Evolutionary conservation across 2,329 filamentous ascomycete genomes (phyloP), one percentile per base, ranked within the genome.

Genomic region (Juglanconis oblonga): DNA sequence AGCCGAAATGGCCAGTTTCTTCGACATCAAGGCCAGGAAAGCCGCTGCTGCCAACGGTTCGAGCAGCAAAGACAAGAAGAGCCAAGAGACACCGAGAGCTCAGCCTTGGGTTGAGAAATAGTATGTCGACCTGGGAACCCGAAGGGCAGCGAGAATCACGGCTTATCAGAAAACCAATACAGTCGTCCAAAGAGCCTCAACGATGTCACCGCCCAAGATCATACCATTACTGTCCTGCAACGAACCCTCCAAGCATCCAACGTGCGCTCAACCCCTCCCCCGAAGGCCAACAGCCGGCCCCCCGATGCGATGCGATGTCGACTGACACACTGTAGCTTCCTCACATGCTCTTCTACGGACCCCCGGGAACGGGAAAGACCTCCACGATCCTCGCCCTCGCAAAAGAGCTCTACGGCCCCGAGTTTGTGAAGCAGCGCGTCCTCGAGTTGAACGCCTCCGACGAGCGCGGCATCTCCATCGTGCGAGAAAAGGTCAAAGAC

Each of bases 81-180:
- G 80, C 70, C 88, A 85, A 71, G 86, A 90, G 62, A 80, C 80
- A 35, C 82, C 82, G 66, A 84, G 84, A 70, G 81, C 87, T 67
- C 94, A 97, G 71, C 95, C 95, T 69, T 99, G 95, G 95, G 94
- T 98, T 56, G 95, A 98, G 80, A 98, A 98, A 90, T 98, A 97
- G 94, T 97, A 80, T 64, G 83, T 63, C 42, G 14, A 31, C 24
- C 7, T 11, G 9, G 7, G 44, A 38, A 9, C 10, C 14, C 38
- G 24, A 24, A 38, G 33, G 13, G 14, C 42, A 44, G 2, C 33
- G 29, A 11, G 40, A 32, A 40, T 7, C 6, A 17, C n/a, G 50
- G 32, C 5, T 54, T 5, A 56, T 79, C 68, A 51, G n/a, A 38
- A 32, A 31, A 38, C 2, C 8, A 3, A 9, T 36, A 2, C 66